Evolutionary conservation across 768 basidiomycete genomes (phyloP), one percentile per base, ranked within the genome.

Genomic region (Obba rivulosa): DNA sequence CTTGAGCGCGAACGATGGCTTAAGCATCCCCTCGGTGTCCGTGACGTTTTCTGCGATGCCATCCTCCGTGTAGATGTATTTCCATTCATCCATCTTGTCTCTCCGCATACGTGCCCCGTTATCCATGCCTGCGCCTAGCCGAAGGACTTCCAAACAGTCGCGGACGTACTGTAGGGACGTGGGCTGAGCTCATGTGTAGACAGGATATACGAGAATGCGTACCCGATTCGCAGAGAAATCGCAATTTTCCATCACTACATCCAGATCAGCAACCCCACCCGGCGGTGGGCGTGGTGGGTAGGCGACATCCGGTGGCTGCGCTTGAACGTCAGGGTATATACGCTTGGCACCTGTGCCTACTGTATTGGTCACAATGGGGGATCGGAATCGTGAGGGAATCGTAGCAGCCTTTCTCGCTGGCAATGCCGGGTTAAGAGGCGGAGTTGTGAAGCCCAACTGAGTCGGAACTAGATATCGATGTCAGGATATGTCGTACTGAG

Each of bases 71-170:
- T 86, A 98, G 54, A 93, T 82, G 61, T 97, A 92, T 59, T 83
- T 86, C 89, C 89, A 95, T 45, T 85, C 77, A 54, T 88, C 82
- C 63, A 85, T 73, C 56, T 80, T 82, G 1, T 84, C 87, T 55
- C 92, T 74, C 53, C 91, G 73, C 24, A 91, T 65, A 17, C 82
- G 78, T 37, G 80, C 81, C 13, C 82, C 85, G 43, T 86, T 85
- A 62, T 99, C 94, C 39, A 98, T 75, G 14, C 91, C 87, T 7
- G 78, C 90, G 3, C 94, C 95, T 11, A 93, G 71, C n/a, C 95
- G 81, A 22, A 99, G 77, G 39, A 95, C 84, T 66, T 98, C 94
- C 35, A 99, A 73, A 60, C 96, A 99, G 63, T 98, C 96, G 35
- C 95, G 83, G n/a, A 98, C 95, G 69, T 89, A 94, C 89, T 96